Conservation (phyloP, 192 early-diverging fungal genomes). For the Paraglomus brasilianum region DNA sequence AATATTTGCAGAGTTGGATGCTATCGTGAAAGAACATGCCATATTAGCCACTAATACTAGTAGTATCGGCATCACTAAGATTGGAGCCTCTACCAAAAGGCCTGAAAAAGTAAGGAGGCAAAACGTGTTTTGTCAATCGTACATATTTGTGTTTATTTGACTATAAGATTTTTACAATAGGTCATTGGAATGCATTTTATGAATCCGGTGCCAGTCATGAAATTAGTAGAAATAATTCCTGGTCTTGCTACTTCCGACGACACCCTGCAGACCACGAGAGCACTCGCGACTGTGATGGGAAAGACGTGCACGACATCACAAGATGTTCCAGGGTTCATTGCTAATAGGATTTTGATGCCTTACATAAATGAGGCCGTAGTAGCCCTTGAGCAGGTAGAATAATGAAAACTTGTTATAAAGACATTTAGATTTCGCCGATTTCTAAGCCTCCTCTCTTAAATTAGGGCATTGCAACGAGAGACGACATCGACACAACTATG, state of each 20-base stretch:
- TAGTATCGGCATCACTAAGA: conserved; percentile 95
- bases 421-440: no score
- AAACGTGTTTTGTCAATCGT: neutral
- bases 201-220: conserved; percentile 98
- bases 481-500: conserved; percentile 99
- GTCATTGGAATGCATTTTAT: conserved; percentile 99
- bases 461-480: conserved; percentile 83
- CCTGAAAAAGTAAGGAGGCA: conserved; percentile 62
- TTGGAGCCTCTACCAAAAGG: conserved; percentile 84
- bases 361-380: conserved; percentile 98
- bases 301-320: conserved; percentile 86
- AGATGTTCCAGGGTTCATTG: conserved; percentile 96
- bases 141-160: conserved; percentile 4
- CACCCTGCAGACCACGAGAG: conserved; percentile 72
- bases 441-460: neutral
- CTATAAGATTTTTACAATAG: conserved; percentile 30
- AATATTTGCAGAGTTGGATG: conserved; percentile 77
- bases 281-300: conserved; percentile 81
- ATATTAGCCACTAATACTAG: conserved; percentile 98
- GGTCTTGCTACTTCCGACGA: conserved; percentile 78
- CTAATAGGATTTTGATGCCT: conserved; percentile 96
- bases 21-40: conserved; percentile 59
- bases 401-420: conserved; percentile 32
- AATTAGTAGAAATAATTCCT: conserved; percentile 94
- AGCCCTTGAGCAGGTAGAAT: conserved; percentile 73